phyloP scores from a whole-genome alignment of 2,329 filamentous ascomycete genomes.

The Ophiostoma montium region DNA sequence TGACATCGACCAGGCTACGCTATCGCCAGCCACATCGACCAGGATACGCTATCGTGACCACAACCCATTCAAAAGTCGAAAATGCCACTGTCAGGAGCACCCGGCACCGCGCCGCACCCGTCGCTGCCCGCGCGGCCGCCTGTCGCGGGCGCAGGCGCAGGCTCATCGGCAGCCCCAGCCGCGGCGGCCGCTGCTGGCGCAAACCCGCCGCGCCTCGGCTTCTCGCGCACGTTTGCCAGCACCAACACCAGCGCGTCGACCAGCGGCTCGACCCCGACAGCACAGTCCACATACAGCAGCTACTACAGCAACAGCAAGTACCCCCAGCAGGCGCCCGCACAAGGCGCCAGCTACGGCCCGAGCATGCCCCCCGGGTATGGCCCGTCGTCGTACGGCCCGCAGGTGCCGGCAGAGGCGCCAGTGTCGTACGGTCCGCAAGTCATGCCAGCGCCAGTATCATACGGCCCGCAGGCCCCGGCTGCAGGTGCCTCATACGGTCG shows the following conservation, averaged over 20 bases:
- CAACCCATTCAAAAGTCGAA: constrained; percentile 11
- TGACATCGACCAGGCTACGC: background rate
- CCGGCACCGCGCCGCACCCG: constrained; percentile 14
- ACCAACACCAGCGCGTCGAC: constrained; percentile 8
- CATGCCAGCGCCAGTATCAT: constrained; percentile 39
- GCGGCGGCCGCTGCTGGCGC: constrained; percentile 15
- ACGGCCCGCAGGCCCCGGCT: constrained; percentile 24
- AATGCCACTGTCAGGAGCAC: constrained; percentile 14
- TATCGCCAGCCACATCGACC: no score
- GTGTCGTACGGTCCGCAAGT: constrained; percentile 46
- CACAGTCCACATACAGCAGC: background rate
- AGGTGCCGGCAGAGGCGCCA: background rate
- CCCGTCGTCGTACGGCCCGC: constrained; percentile 2
- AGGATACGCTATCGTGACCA: no score
- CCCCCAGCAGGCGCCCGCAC: constrained; percentile 14
- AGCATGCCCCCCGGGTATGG: constrained; percentile 12
- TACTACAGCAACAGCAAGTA: constrained; percentile 11
- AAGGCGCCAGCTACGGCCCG: constrained; percentile 9
- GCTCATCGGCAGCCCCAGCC: background rate
- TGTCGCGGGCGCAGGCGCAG: background rate
- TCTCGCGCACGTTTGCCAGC: constrained; percentile 17
- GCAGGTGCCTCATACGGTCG: constrained; percentile 17
- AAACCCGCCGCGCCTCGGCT: constrained; percentile 17
- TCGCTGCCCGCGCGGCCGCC: constrained; percentile 15
- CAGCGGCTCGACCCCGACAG: background rate